These are phyloP conservation scores for Psilocybe subaeruginosa DNA, from an alignment of 768 basidiomycete genomes.

Conservation along the genomic window DNA sequence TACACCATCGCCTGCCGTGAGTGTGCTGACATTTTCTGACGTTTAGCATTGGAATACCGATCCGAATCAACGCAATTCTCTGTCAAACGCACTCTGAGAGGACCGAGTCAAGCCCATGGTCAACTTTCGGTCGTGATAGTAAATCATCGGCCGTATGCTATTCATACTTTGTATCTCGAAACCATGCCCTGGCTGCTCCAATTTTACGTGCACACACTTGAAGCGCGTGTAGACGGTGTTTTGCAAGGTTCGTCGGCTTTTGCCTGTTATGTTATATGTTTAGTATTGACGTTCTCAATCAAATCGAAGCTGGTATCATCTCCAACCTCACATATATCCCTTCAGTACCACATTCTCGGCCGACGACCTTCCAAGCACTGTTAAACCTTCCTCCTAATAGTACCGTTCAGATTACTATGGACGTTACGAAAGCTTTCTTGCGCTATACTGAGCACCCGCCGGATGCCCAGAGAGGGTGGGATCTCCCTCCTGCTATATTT, in stretches of 20 bases:
- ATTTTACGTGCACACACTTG: conserved; percentile 83
- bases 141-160: conserved; percentile 53
- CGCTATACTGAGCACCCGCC: conserved; percentile 96
- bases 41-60: conserved; percentile 39
- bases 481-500: conserved; percentile 85
- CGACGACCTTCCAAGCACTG: conserved; percentile 75
- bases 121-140: conserved; percentile 66
- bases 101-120: conserved; percentile 77
- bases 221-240: conserved; percentile 48
- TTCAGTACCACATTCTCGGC: conserved; percentile 67
- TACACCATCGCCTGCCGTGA: neutral
- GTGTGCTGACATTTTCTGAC: neutral
- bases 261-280: conserved; percentile 8
- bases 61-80: conserved; percentile 54
- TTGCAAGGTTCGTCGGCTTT: conserved; percentile 42
- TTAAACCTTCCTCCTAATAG: conserved; percentile 72
- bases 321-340: conserved; percentile 69
- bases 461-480: conserved; percentile 94
- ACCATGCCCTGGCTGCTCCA: conserved; percentile 94
- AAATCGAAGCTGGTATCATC: conserved; percentile 58
- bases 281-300: conserved; percentile 7
- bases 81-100: conserved; percentile 71
- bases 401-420: conserved; percentile 67
- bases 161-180: conserved; percentile 77
- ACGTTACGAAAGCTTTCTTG: conserved; percentile 82